A percentile compares a stretch with the other conserved stretches of the same genome.
Evolutionary conservation across 2,329 filamentous ascomycete genomes (phyloP).

Genomic region (Magnaporthiopsis poae): DNA sequence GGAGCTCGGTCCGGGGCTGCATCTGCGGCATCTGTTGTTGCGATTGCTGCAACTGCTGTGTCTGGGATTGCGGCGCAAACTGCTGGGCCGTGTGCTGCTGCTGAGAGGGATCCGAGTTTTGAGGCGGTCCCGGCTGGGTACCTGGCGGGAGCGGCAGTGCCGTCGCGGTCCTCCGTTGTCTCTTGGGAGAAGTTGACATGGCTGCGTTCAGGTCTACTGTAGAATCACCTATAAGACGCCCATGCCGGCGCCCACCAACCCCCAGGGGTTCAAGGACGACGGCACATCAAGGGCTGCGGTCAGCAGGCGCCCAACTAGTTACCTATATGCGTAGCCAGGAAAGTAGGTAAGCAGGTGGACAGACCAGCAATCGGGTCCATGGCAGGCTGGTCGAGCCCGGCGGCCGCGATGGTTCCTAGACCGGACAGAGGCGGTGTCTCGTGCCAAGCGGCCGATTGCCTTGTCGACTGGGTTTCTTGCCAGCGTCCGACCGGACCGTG

Average conservation of each 20-base stretch:
- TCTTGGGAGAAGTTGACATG: background rate
- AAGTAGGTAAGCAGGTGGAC: background rate
- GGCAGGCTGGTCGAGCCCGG: background rate
- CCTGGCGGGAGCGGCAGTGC: background rate
- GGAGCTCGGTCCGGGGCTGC: background rate
- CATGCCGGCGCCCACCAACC: background rate
- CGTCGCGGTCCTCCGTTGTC: background rate
- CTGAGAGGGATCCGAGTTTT: background rate
- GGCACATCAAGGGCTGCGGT: background rate
- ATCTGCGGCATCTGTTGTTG: slow-evolving; percentile 2
- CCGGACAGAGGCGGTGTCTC: background rate
- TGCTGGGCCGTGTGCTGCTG: slow-evolving; percentile 1
- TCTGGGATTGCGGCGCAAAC: background rate
- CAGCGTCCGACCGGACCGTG: background rate
- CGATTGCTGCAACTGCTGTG: background rate
- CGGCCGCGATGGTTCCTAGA: background rate
- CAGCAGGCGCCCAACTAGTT: background rate
- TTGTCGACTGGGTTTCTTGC: background rate
- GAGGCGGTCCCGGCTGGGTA: background rate
- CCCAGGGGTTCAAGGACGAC: background rate
- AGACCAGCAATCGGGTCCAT: background rate
- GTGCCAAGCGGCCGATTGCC: background rate
- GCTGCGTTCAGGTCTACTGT: background rate
- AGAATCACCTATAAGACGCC: background rate
- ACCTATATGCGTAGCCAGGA: background rate